Base-by-base conservation (phyloP, 208 protist genomes). In the Acanthamoeba castellanii region DNA sequence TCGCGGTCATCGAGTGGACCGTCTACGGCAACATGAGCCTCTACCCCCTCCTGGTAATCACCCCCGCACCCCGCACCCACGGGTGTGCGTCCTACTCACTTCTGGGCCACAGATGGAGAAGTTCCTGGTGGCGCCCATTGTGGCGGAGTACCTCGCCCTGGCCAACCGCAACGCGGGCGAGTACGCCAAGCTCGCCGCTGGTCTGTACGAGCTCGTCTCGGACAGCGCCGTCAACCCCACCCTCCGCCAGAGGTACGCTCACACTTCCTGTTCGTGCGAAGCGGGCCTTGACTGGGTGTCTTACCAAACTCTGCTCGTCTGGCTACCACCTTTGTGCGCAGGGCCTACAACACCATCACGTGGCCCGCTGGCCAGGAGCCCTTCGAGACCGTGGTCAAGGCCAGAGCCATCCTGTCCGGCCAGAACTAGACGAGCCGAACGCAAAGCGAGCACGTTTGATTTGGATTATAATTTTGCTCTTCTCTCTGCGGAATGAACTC, bases 1-100 rank as follows among this genome's bases (percentile, higher is more conserved):
- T 94, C n/a, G 91, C 91, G 8, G 91, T 85, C 25, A 94, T 94
- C 27, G 91, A 94, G 52, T 94, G 32, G 20, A 87, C 68, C 6
- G 91, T 87, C n/a, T 94, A 85, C 42, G 57, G 61, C 52, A 85
- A 94, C 34, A 94, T 94, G 50, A 94, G 55, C 22, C 91, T 94
- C 72, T 94, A 85, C 20, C 91, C 91, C 47, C 91, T 94, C 30
- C 32, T 94, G 42, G 91, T 94, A 87, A 30, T 18, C 9, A 37
- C 32, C 45, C 30, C 27, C 81, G 45, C 14, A 88, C 20, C 14
- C 50, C 50, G 6, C 7, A 55, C 13, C 50, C 50, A 18, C 8
- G 50, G 74, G 30, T 90, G 55, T 68, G 5, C 9, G 78, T 66
- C 32, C 1, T 87, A 30, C 78, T 52, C 32, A 7, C 78, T 22